phyloP scores from a whole-genome alignment of 306 rosid species.

The Lablab purpureus region DNA sequence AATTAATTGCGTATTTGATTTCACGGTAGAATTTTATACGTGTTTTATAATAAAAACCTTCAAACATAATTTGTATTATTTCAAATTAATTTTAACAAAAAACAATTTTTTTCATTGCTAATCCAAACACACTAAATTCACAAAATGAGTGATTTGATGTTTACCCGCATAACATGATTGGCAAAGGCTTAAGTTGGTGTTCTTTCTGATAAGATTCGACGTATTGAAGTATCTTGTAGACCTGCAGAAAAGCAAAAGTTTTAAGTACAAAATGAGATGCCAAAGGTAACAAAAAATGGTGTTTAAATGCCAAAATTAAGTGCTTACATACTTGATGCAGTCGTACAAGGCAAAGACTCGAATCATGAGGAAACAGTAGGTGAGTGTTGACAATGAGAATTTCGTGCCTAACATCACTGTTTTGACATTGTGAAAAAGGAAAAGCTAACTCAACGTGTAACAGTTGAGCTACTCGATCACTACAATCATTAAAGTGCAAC shows the following conservation, averaged over 20 bases:
- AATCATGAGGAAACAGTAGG: slow-evolving; percentile 63
- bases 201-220: slow-evolving; percentile 84
- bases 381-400: slow-evolving; percentile 65
- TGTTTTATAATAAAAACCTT: too few species aligned
- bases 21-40: too few species aligned
- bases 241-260: slow-evolving; percentile 50
- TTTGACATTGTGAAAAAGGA: slow-evolving; percentile 45
- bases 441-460: slow-evolving; percentile 55
- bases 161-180: slow-evolving; percentile 85
- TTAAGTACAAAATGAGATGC: slow-evolving; percentile 19
- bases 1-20: neutral
- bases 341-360: slow-evolving; percentile 58
- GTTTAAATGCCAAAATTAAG: slow-evolving; percentile 7
- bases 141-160: too few species aligned
- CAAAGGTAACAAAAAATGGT: neutral
- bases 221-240: slow-evolving; percentile 79
- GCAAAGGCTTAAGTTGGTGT: slow-evolving; percentile 74
- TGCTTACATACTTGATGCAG: slow-evolving; percentile 55
- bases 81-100: too few species aligned
- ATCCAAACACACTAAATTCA: too few species aligned
- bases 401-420: slow-evolving; percentile 47
- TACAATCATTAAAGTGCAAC: slow-evolving; percentile 60
- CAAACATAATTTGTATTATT: too few species aligned
- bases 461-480: slow-evolving; percentile 65
- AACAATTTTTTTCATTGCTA: too few species aligned